These are phyloP conservation scores for Ottelia alismoides DNA, from an alignment of 106 monocot genomes.

Conservation along the genomic window DNA sequence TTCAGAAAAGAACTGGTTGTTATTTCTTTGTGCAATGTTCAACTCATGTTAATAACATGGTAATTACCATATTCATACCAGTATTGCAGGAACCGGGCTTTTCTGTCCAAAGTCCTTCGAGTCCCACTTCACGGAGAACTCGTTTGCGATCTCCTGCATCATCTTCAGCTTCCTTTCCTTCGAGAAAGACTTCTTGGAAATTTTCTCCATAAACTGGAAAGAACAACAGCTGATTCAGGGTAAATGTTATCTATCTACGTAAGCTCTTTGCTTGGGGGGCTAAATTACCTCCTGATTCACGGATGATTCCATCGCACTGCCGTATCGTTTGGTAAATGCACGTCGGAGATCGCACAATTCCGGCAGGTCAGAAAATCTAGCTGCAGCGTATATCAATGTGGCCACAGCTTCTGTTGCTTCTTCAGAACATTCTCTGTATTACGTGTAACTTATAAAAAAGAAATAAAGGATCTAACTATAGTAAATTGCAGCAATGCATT, in stretches of 20 bases:
- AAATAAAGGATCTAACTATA: not conserved
- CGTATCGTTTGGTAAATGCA: conserved; percentile 39
- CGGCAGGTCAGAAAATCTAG: conserved; percentile 71
- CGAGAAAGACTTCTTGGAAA: conserved; percentile 43
- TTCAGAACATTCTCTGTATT: conserved; percentile 50
- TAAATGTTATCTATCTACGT: too few relatives aligned
- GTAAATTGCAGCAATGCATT: not conserved
- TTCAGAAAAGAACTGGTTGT: too few relatives aligned
- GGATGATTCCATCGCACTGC: conserved; percentile 30
- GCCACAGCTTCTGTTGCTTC: conserved; percentile 57
- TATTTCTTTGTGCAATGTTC: too few relatives aligned
- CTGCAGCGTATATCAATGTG: conserved; percentile 75
- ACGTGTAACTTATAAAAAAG: not conserved
- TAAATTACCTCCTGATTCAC: conserved; percentile 55
- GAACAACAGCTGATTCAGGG: too few relatives aligned
- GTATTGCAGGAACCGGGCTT: too few relatives aligned
- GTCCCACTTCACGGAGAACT: conserved; percentile 58
- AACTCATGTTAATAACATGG: too few relatives aligned
- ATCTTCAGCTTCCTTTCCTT: conserved; percentile 42
- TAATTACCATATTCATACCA: too few relatives aligned
- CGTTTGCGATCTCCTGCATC: conserved; percentile 64
- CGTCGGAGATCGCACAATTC: conserved; percentile 62
- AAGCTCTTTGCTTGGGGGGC: too few relatives aligned
- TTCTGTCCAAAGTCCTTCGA: conserved; percentile 19
- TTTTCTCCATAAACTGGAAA: conserved; percentile 35